Base-by-base conservation (phyloP, 495 filamentous ascomycete species). In the Pseudotulostoma volvatum region DNA sequence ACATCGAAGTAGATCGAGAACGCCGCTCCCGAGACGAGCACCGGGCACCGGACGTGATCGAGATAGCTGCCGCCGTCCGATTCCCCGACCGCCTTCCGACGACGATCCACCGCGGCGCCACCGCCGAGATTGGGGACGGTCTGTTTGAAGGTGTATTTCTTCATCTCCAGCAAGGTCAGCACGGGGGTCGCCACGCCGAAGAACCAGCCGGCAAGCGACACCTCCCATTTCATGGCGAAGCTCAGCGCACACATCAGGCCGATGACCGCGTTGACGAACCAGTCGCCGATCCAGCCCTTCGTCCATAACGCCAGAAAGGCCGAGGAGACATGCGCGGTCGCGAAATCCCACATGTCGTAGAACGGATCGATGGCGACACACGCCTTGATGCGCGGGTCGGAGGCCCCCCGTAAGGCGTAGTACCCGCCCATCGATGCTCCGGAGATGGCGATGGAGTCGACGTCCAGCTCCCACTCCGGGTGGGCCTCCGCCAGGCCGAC, bases 381-480 rank as follows among this genome's bases (percentile, higher is more conserved):
- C 0, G 68, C 68, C 23, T 53, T 55, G 50, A 72, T 46, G 2
- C 66, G 57, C 0, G 54, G 39, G 38, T 71, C 65, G 0, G 43
- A 31, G 0, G 64, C 63, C 1, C 44, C 64, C 1, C 60, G 55
- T 3, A 46, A 53, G 11, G 43, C 63, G 42, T 43, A 61, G 37
- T 71, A 71, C 0, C 56, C 70, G 1, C 70, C 68, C 40, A 66
- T 41, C 0, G 64, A 56, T 0, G 52, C 44, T 1, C 70, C 68
- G 1, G 39, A 4, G 2, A 71, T 16, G 0, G 61, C 65, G 16
- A 73, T 48, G 1, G 44, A 39, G 18, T 50, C 33, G 2, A 60
- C 33, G 38, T 74, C 68, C 0, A 74, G 52, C 1, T 59, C 36
- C 1, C 53, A 36, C 9, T 63, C 56, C 3, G 53, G 56, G 21